Evolutionary conservation across 805 yeast genomes (phyloP), one percentile per base, ranked within the genome.

Genomic region (Barnettozyma salicaria): DNA sequence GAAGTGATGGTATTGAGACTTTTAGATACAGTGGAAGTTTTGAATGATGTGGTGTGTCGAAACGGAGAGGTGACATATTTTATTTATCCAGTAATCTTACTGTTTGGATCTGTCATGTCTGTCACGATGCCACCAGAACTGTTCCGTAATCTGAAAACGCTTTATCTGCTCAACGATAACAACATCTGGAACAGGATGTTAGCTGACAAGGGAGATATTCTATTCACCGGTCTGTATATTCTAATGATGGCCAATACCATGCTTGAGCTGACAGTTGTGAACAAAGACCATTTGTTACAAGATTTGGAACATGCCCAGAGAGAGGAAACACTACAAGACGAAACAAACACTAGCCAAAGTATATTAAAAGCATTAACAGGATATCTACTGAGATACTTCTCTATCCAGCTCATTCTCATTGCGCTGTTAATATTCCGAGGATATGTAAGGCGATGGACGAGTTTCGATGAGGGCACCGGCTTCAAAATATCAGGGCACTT

Each of bases 161-260:
- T 38, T 14, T 28, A 28, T 12, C 7, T 39, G 7, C 31, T 49
- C 27, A 33, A 43, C 6, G 44, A 47, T 8, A n/a, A 24, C 4
- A 48, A 43, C 24, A 6, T 39, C 4, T 26, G 47, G 24, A 49
- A 51, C 32, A 11, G 27, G 7, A 3, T 49, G 6, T 49, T 49
- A 36, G 52, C 47, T 2, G 38, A 47, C 8, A 37, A 48, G 29
- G 49, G 51, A 1, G 42, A 42, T 28, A 18, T 29, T 2, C 17
- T 48, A 7, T 48, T 37, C 30, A 39, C 40, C 4, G 24, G 35
- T 2, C 14, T 47, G 2, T 50, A 37, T 23, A 11, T 41, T 1
- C n/a, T 44, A 30, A 20, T 40, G 8, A 17, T 38, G n/a, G 8
- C 26, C 7, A 27, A 28, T 24, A 37, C 17, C 10, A 17, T 37